Evolutionary conservation across 306 rosid genomes (phyloP), one percentile per base, ranked within the genome.

Genomic region (Glycine latifolia): DNA sequence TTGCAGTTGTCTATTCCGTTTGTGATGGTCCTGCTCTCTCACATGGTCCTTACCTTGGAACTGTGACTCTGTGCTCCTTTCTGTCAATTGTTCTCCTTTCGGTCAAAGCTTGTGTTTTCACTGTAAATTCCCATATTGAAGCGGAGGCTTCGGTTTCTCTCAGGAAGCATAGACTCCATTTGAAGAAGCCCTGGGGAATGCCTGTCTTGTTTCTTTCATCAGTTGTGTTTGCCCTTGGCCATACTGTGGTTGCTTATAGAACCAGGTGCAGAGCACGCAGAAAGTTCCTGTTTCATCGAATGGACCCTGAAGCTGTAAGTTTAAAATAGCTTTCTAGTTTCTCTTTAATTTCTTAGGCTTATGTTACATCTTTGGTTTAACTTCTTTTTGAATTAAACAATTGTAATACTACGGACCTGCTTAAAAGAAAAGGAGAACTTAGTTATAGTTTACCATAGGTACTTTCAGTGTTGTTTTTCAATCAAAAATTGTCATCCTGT

Each of bases 141-240:
- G 98, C 90, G 0, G 96, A 92, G 84, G 97, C 95, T 81, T 91
- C 91, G 3, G 86, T 87, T 75, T 92, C 97, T 67, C 81, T 81
- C 82, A 90, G 90, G 50, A 88, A 87, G 87, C 90, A 84, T 89
- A 89, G 79, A 86, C 94, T 95, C 66, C 98, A 95, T 85, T 81
- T 95, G 87, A 95, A 95, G 89, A 95, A 92, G 89, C 91, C 98
- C 17, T 95, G 97, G 98, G 98, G 98, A 52, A 95, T 95, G 98
- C 98, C 97, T 26, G 91, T 95, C 49, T 81, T 95, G 84, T 95
- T 92, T 85, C 92, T 95, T 54, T 92, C 97, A 2, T 95, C 97
- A 5, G 95, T 92, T 49, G 97, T 92, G 78, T 95, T 95, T 83
- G 97, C 98, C 67, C 97, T 95, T 73, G 98, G 98, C 54, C 98